phyloP scores from a whole-genome alignment of 257 asterid genomes.

The Leonotis leonurus region DNA sequence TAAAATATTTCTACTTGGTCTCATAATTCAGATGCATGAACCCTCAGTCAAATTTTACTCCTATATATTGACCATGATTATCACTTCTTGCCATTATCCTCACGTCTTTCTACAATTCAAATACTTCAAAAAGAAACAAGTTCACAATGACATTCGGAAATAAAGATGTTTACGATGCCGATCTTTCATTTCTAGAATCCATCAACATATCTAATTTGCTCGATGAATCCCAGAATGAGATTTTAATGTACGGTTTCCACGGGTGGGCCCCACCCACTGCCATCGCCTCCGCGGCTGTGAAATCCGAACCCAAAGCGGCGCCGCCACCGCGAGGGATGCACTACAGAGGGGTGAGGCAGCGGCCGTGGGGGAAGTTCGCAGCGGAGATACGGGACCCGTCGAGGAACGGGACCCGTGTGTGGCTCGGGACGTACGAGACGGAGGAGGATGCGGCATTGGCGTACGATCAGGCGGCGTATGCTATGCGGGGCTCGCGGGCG shows the following conservation, averaged over 20 bases:
- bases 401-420: constrained; percentile 29
- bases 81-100: not conserved
- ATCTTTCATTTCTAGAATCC: constrained; percentile 28
- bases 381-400: constrained; percentile 35
- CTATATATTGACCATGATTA: not conserved
- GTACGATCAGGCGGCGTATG: constrained; percentile 29
- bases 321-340: constrained; percentile 15
- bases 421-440: constrained; percentile 40
- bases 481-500: constrained; percentile 34
- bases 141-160: not conserved
- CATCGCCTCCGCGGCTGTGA: not conserved
- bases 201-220: constrained; percentile 24
- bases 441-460: constrained; percentile 39
- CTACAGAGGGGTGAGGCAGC: constrained; percentile 30
- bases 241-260: not conserved
- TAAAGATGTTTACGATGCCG: constrained; percentile 9
- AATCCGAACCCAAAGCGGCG: constrained; percentile 11
- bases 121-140: too few relatives aligned
- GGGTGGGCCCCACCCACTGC: not conserved
- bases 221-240: constrained; percentile 24
- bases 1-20: not conserved
- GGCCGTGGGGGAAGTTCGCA: constrained; percentile 46
- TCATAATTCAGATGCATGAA: too few relatives aligned
- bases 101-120: not conserved
- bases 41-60: not conserved